Conservation (phyloP, 1,284 basidiomycete species). For the Leccinum huronense region DNA sequence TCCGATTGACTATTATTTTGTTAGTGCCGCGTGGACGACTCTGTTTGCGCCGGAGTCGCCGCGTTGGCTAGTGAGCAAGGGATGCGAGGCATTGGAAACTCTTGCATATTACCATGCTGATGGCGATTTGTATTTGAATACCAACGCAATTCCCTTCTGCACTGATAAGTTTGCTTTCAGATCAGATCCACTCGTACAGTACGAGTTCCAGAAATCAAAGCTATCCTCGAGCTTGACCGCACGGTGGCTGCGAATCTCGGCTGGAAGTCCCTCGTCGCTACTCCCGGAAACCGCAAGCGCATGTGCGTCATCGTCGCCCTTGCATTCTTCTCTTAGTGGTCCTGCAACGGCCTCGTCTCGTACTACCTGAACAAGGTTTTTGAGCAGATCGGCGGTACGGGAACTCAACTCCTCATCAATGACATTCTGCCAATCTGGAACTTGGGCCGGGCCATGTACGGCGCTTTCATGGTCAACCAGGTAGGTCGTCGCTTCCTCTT, state of each 20-base stretch:
- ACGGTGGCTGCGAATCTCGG: constrained; percentile 53
- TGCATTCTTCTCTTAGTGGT: constrained; percentile 75
- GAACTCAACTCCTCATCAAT: constrained; percentile 67
- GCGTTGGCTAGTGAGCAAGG: constrained; percentile 68
- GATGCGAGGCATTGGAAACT: constrained; percentile 58
- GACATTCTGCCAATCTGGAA: constrained; percentile 78
- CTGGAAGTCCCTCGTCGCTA: constrained; percentile 58
- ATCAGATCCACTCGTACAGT: constrained; percentile 67
- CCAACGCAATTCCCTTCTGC: neutral
- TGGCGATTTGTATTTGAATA: constrained; percentile 46
- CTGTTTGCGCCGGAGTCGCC: constrained; percentile 70
- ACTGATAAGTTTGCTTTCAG: constrained; percentile 28
- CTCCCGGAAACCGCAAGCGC: constrained; percentile 64
- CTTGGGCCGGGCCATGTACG: constrained; percentile 58
- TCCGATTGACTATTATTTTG: neutral
- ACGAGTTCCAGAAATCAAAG: constrained; percentile 75
- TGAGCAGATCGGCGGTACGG: constrained; percentile 59
- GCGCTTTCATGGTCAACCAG: constrained; percentile 57
- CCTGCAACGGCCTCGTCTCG: constrained; percentile 71
- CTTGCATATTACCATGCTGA: constrained; percentile 77
- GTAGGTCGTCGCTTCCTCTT: constrained; percentile 57
- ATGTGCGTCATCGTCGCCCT: constrained; percentile 67
- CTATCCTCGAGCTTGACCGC: constrained; percentile 65
- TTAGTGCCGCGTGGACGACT: constrained; percentile 70
- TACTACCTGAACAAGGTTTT: constrained; percentile 69